Conservation (phyloP, 768 basidiomycete genomes). For the Suillus lakei region DNA sequence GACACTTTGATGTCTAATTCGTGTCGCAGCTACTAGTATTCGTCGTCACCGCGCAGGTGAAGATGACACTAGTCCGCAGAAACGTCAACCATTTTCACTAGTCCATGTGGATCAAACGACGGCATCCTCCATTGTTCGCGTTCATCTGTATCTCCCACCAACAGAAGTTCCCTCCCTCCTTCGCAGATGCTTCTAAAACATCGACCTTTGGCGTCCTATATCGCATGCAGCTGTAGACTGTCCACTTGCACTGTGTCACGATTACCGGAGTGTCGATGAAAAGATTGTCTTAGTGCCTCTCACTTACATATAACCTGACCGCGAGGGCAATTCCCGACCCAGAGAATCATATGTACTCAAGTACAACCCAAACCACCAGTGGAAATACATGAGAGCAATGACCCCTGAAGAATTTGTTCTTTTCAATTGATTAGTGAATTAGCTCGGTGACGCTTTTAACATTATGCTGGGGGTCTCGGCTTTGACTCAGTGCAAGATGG, state of each 20-base stretch:
- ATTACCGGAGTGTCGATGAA: conserved; percentile 46
- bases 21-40: conserved; percentile 44
- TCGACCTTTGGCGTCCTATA: conserved; percentile 62
- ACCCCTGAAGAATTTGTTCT: conserved; percentile 48
- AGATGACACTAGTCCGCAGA: conserved; percentile 40
- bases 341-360: conserved; percentile 44
- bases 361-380: conserved; percentile 44
- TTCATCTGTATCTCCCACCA: conserved; percentile 46
- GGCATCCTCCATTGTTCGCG: conserved; percentile 43
- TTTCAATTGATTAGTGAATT: conserved; percentile 47
- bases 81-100: conserved; percentile 45
- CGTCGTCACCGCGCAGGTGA: conserved; percentile 45
- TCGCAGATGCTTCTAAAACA: conserved; percentile 52
- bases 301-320: conserved; percentile 44
- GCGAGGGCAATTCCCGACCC: conserved; percentile 32
- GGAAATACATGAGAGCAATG: conserved; percentile 52
- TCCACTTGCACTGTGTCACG: conserved; percentile 53
- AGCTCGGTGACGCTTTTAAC: not conserved
- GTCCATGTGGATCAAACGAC: conserved; percentile 54
- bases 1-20: not conserved
- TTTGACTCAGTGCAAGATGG: conserved; percentile 42
- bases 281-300: conserved; percentile 42
- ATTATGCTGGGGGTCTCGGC: conserved; percentile 17
- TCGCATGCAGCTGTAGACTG: conserved; percentile 47
- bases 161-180: conserved; percentile 45